These are phyloP conservation scores for Oenanthe javanica DNA, from an alignment of 140 eudicot species.

Conservation along the genomic window DNA sequence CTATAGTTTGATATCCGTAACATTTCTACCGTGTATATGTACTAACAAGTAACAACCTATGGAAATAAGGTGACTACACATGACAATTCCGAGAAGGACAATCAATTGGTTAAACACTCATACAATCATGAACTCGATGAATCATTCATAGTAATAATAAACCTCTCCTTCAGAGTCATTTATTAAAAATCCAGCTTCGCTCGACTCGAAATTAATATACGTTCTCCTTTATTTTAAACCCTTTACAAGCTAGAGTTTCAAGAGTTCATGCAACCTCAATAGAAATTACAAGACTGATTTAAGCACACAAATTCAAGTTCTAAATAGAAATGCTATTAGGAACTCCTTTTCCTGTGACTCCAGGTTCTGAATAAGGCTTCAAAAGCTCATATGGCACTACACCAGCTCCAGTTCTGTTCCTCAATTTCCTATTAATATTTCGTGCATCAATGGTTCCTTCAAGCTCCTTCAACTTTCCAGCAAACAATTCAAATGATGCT, in stretches of 20 bases:
- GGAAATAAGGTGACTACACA: no score
- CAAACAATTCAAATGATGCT: slow-evolving; percentile 44
- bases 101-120: no score
- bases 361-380: slow-evolving; percentile 59
- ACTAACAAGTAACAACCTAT: no score
- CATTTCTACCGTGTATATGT: no score
- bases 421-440: slow-evolving; percentile 31
- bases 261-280: background rate
- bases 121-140: no score
- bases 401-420: slow-evolving; percentile 74
- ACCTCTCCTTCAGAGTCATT: no score
- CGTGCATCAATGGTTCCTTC: slow-evolving; percentile 53
- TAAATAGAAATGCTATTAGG: slow-evolving; percentile 82
- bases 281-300: background rate
- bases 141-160: no score
- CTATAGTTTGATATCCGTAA: no score
- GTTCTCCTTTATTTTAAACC: background rate
- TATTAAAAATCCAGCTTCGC: no score
- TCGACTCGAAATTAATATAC: no score
- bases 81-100: no score
- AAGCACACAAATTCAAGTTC: slow-evolving; percentile 6
- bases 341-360: slow-evolving; percentile 68
- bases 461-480: slow-evolving; percentile 40
- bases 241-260: background rate
- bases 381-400: slow-evolving; percentile 58